Conservation (phyloP, 2,329 filamentous ascomycete genomes). For the Penicillium sclerotigenum region DNA sequence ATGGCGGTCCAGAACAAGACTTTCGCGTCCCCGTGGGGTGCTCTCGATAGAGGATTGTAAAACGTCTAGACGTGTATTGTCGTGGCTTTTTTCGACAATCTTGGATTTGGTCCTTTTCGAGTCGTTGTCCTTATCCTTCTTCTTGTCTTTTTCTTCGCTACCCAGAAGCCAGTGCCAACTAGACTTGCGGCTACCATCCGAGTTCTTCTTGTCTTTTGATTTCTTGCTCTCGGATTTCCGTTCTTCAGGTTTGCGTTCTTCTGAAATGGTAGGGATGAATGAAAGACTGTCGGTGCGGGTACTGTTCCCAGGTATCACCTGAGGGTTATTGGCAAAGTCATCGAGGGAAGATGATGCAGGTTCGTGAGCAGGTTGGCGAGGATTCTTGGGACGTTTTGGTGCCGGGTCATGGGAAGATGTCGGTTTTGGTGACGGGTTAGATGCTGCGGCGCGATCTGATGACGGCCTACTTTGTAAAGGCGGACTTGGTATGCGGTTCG, state of each 20-base stretch:
- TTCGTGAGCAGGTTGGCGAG: conserved; percentile 37
- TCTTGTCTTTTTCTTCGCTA: conserved; percentile 63
- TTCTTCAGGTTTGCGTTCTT: conserved; percentile 72
- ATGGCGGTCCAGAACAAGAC: conserved; percentile 77
- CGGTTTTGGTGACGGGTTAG: conserved; percentile 14
- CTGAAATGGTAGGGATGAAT: conserved; percentile 71
- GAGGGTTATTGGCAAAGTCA: conserved; percentile 63
- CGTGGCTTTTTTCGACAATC: conserved; percentile 58
- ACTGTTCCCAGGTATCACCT: conserved; percentile 66
- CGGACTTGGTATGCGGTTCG: conserved; percentile 28
- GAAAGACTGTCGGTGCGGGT: conserved; percentile 74
- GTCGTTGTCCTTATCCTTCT: conserved; percentile 60
- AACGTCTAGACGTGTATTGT: conserved; percentile 79
- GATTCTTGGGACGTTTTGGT: conserved; percentile 35
- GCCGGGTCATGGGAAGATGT: conserved; percentile 46
- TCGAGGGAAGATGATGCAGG: conserved; percentile 55
- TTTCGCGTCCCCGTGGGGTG: conserved; percentile 64
- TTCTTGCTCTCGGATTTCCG: conserved; percentile 69
- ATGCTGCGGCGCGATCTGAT: conserved; percentile 48
- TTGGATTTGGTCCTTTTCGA: conserved; percentile 55
- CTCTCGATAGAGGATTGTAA: conserved; percentile 82
- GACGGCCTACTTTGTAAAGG: conserved; percentile 37
- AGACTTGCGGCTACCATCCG: conserved; percentile 69
- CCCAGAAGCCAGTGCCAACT: conserved; percentile 74
- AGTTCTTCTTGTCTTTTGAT: conserved; percentile 65